Evolutionary conservation across 306 rosid genomes (phyloP).

Genomic region (Morella rubra): DNA sequence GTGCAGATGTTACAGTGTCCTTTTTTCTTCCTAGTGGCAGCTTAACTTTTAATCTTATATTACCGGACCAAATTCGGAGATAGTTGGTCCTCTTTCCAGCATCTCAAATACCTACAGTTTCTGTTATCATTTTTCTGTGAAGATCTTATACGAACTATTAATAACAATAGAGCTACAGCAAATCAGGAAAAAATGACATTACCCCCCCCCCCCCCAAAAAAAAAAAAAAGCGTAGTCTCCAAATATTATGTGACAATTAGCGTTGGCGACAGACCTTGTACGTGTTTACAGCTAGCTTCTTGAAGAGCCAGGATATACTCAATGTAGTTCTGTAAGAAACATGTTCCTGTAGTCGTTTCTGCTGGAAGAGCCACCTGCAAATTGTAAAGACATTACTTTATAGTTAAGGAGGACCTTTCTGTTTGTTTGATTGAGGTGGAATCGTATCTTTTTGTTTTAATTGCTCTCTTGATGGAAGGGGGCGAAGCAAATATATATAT

Average conservation of each 20-base stretch:
- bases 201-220: too few relatives aligned
- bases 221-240: too few relatives aligned
- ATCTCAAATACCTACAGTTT: not conserved
- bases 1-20: not conserved
- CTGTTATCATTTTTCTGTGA: not conserved
- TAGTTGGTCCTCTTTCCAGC: not conserved
- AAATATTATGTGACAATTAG: not conserved
- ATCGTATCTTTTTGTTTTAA: too few relatives aligned
- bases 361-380: conserved; percentile 94
- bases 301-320: conserved; percentile 86
- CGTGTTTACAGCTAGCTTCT: conserved; percentile 60
- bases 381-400: conserved; percentile 11
- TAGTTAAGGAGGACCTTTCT: too few relatives aligned
- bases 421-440: too few relatives aligned
- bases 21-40: not conserved
- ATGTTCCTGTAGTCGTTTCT: conserved; percentile 70
- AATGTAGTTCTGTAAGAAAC: conserved; percentile 77
- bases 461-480: too few relatives aligned
- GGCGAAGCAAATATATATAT: too few relatives aligned
- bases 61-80: not conserved
- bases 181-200: not conserved
- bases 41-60: not conserved
- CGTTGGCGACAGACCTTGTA: conserved; percentile 49
- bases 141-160: not conserved
- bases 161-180: not conserved